phyloP scores from a whole-genome alignment of 2,329 filamentous ascomycete species.

The Alternaria novae-zelandiae region DNA sequence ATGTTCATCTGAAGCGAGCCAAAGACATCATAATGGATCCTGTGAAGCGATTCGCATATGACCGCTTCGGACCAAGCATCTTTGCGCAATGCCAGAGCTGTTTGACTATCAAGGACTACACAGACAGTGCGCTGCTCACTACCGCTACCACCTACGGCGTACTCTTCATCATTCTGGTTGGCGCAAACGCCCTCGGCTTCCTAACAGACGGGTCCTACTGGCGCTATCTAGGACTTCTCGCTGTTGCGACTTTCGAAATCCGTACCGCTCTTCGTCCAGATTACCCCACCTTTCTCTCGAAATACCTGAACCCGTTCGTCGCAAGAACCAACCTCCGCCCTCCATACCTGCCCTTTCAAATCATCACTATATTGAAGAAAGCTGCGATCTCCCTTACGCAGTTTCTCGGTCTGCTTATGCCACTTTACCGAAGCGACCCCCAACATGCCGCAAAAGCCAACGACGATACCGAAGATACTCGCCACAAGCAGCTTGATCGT shows the following conservation, averaged over 20 bases:
- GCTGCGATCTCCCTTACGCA: constrained; percentile 70
- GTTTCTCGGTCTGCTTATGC: constrained; percentile 44
- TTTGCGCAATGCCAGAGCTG: constrained; percentile 61
- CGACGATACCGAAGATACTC: constrained; percentile 40
- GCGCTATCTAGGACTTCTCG: constrained; percentile 59
- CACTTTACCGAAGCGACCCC: constrained; percentile 42
- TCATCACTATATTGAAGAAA: constrained; percentile 76
- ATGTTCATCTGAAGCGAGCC: constrained; percentile 82
- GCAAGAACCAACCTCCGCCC: constrained; percentile 54
- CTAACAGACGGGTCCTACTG: constrained; percentile 49
- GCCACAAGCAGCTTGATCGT: constrained; percentile 68
- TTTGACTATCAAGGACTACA: constrained; percentile 73
- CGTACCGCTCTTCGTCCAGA: constrained; percentile 62
- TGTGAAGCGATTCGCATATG: constrained; percentile 79
- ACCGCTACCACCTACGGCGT: constrained; percentile 35
- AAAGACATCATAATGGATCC: constrained; percentile 88
- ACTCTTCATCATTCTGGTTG: constrained; percentile 35
- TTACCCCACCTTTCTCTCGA: constrained; percentile 52
- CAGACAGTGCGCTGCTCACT: constrained; percentile 66
- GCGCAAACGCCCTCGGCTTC: constrained; percentile 45
- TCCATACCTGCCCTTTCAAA: constrained; percentile 84
- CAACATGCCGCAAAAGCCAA: constrained; percentile 22
- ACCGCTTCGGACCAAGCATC: constrained; percentile 76
- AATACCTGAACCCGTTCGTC: constrained; percentile 57
- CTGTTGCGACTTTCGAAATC: constrained; percentile 64